A percentile compares a stretch with the other conserved stretches of the same genome.
Evolutionary conservation across 495 filamentous ascomycete genomes (phyloP).

Genomic region (Penicillium psychrofluorescens): DNA sequence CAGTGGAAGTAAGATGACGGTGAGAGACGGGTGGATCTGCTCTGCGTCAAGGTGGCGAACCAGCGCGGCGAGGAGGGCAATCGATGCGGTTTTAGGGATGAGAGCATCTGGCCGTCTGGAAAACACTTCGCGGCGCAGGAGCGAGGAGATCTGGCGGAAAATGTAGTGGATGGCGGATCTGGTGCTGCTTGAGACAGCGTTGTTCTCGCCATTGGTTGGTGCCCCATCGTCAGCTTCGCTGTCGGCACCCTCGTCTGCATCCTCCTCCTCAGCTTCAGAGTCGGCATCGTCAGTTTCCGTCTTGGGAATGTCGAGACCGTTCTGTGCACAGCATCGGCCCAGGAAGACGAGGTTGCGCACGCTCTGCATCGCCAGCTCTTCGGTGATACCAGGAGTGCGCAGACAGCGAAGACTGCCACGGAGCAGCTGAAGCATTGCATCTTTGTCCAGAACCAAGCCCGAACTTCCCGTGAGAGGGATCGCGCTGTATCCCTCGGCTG

Average conservation of each 20-base stretch:
- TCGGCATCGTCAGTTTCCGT: slow-evolving; percentile 28
- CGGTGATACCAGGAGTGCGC: slow-evolving; percentile 53
- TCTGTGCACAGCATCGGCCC: slow-evolving; percentile 58
- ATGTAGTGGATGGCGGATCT: slow-evolving; percentile 61
- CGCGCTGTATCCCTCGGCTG: slow-evolving; percentile 37
- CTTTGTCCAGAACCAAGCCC: slow-evolving; percentile 58
- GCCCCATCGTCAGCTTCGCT: slow-evolving; percentile 17
- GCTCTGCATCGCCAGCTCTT: slow-evolving; percentile 62
- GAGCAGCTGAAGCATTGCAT: slow-evolving; percentile 60
- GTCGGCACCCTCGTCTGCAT: slow-evolving; percentile 30
- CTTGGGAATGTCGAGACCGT: slow-evolving; percentile 45
- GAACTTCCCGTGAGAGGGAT: slow-evolving; percentile 62
- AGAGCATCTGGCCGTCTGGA: slow-evolving; percentile 54
- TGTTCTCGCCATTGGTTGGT: slow-evolving; percentile 18
- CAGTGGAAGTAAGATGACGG: slow-evolving; percentile 66
- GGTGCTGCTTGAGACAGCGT: slow-evolving; percentile 1
- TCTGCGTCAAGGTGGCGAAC: slow-evolving; percentile 47
- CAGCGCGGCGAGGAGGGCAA: slow-evolving; percentile 63
- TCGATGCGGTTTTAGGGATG: slow-evolving; percentile 64
- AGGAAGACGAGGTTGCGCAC: slow-evolving; percentile 76
- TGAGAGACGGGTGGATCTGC: slow-evolving; percentile 51
- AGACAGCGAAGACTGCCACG: slow-evolving; percentile 58
- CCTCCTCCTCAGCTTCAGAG: slow-evolving; percentile 33
- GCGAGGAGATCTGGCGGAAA: slow-evolving; percentile 63
- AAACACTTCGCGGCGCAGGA: slow-evolving; percentile 69